These are phyloP conservation scores for Nicotiana benthamiana DNA, from an alignment of 257 asterid genomes.

Conservation along the genomic window DNA sequence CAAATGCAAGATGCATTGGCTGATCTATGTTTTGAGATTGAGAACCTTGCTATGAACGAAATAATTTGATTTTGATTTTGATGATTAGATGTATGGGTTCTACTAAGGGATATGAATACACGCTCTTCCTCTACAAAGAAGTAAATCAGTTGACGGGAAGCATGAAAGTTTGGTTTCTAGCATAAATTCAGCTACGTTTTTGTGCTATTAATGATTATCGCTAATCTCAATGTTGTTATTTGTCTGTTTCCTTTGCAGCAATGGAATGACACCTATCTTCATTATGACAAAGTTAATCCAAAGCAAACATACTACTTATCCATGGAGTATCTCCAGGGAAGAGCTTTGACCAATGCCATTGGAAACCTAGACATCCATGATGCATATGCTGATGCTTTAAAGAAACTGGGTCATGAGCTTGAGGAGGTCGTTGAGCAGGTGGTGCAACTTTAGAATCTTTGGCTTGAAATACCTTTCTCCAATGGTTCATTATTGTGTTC, in stretches of 20 bases:
- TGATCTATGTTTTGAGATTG: background rate
- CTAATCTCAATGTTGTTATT: slow-evolving; percentile 4
- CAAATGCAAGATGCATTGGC: background rate
- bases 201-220: background rate
- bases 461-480: background rate
- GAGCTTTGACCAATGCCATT: slow-evolving; percentile 93
- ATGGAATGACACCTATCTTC: slow-evolving; percentile 94
- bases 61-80: background rate
- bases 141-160: background rate
- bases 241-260: slow-evolving; percentile 41
- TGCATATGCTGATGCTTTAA: slow-evolving; percentile 84
- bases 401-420: slow-evolving; percentile 76
- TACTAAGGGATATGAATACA: background rate
- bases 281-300: slow-evolving; percentile 79
- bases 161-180: background rate
- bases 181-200: background rate
- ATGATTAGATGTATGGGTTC: background rate
- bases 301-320: slow-evolving; percentile 97
- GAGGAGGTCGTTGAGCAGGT: slow-evolving; percentile 95
- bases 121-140: background rate
- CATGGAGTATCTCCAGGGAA: slow-evolving; percentile 99
- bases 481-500: background rate
- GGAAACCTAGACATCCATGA: slow-evolving; percentile 80
- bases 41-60: background rate
- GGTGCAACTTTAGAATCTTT: slow-evolving; percentile 13